phyloP scores from a whole-genome alignment of 495 filamentous ascomycete species.

The Massariosphaeria phaeospora region DNA sequence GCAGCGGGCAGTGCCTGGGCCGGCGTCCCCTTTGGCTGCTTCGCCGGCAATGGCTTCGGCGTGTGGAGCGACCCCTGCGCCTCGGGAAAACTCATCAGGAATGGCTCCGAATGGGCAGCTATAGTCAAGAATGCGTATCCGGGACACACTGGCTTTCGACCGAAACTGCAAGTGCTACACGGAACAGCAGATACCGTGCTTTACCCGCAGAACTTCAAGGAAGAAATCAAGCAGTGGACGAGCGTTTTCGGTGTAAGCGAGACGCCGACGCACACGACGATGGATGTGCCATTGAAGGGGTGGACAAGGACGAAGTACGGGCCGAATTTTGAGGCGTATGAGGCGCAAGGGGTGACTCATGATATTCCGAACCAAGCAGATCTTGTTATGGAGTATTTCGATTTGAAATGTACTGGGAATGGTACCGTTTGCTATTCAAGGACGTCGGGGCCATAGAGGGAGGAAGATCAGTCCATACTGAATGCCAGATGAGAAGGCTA shows the following conservation, averaged over 20 bases:
- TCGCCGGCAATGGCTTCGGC: slow-evolving; percentile 43
- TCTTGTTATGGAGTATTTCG: slow-evolving; percentile 30
- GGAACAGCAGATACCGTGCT: slow-evolving; percentile 50
- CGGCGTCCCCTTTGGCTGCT: slow-evolving; percentile 60
- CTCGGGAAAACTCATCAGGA: slow-evolving; percentile 46
- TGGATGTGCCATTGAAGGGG: slow-evolving; percentile 31
- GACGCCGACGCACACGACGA: slow-evolving; percentile 8
- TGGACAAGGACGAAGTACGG: slow-evolving; percentile 51
- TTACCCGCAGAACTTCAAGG: slow-evolving; percentile 47
- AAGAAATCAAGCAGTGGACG: slow-evolving; percentile 57
- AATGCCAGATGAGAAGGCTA: too few species aligned
- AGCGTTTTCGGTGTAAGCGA: slow-evolving; percentile 43
- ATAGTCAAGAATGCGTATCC: slow-evolving; percentile 52
- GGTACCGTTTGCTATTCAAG: slow-evolving; percentile 16
- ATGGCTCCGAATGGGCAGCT: slow-evolving; percentile 49
- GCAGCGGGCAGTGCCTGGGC: slow-evolving; percentile 54
- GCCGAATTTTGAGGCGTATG: slow-evolving; percentile 44
- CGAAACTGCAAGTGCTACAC: slow-evolving; percentile 55
- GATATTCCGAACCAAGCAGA: slow-evolving; percentile 39
- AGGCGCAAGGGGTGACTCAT: slow-evolving; percentile 47
- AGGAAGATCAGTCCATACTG: too few species aligned
- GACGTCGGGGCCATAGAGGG: not conserved
- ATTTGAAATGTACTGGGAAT: slow-evolving; percentile 18
- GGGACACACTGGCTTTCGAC: slow-evolving; percentile 50
- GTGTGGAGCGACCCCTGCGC: slow-evolving; percentile 55